Evolutionary conservation across 176 grass and related monocot species (phyloP).

Genomic region (Oropetium thomaeum): DNA sequence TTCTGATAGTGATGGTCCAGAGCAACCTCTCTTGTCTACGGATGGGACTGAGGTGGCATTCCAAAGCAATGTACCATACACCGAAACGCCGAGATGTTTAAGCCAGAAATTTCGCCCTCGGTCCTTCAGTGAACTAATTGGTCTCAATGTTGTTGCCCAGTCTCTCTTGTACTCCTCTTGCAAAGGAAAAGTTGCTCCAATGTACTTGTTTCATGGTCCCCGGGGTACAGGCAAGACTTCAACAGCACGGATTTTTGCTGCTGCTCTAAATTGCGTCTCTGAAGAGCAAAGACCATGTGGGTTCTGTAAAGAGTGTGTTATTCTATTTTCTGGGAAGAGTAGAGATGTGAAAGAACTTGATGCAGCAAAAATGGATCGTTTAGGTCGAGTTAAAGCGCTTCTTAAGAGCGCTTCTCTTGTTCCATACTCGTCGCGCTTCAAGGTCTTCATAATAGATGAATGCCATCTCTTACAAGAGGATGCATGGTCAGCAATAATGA

Average conservation of each 20-base stretch:
- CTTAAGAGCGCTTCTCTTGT: slow-evolving; percentile 73
- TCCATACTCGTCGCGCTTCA: slow-evolving; percentile 78
- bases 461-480: slow-evolving; percentile 83
- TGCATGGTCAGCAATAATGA: slow-evolving; percentile 83
- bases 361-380: slow-evolving; percentile 69
- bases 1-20: slow-evolving; percentile 82
- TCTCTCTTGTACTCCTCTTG: slow-evolving; percentile 77
- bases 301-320: slow-evolving; percentile 84
- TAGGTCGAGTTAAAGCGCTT: slow-evolving; percentile 74
- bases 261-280: slow-evolving; percentile 88
- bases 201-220: slow-evolving; percentile 94
- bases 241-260: slow-evolving; percentile 80
- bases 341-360: slow-evolving; percentile 89
- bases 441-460: slow-evolving; percentile 92
- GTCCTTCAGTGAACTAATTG: slow-evolving; percentile 87
- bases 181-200: slow-evolving; percentile 91
- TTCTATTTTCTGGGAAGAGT: slow-evolving; percentile 82
- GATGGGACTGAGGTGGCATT: slow-evolving; percentile 56
- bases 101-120: slow-evolving; percentile 93
- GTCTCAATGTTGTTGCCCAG: slow-evolving; percentile 78
- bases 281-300: slow-evolving; percentile 92
- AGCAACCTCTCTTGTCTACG: slow-evolving; percentile 71
- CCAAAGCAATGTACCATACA: slow-evolving; percentile 52
- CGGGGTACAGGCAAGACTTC: slow-evolving; percentile 90
- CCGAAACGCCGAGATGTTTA: slow-evolving; percentile 75